Evolutionary conservation across 768 basidiomycete genomes (phyloP).

Genomic region (Coprinellus micaceus): DNA sequence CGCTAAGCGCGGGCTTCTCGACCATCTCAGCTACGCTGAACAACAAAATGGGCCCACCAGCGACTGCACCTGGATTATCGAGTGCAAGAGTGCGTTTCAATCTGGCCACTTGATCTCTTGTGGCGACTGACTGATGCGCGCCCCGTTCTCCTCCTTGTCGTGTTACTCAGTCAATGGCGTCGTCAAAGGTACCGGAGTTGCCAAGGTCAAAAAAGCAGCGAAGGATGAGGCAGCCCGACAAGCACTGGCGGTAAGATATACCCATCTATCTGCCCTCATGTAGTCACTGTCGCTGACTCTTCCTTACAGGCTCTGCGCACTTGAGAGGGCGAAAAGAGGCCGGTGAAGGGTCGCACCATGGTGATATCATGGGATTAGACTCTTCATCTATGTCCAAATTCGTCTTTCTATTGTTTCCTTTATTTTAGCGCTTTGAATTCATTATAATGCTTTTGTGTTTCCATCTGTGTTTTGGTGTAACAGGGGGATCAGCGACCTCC

Average conservation of each 20-base stretch:
- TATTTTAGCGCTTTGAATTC: neutral
- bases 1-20: slow-evolving; percentile 18
- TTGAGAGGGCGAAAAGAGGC: no score
- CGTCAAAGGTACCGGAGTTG: slow-evolving; percentile 45
- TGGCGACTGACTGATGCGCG: neutral
- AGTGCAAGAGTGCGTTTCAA: slow-evolving; percentile 51
- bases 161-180: slow-evolving; percentile 40
- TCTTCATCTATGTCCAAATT: neutral
- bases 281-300: no score
- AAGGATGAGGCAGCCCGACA: slow-evolving; percentile 45
- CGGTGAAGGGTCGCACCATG: no score
- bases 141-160: neutral
- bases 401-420: neutral
- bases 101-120: neutral
- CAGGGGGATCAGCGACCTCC: no score
- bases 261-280: no score
- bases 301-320: neutral
- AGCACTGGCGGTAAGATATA: slow-evolving; percentile 25
- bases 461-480: neutral
- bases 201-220: slow-evolving; percentile 40
- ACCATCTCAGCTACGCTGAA: slow-evolving; percentile 35
- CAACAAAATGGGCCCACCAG: slow-evolving; percentile 37
- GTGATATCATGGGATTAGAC: neutral
- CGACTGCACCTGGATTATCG: slow-evolving; percentile 45
- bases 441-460: neutral